Evolutionary conservation across 2,329 filamentous ascomycete species (phyloP).

Genomic region (Beauveria bassiana): DNA sequence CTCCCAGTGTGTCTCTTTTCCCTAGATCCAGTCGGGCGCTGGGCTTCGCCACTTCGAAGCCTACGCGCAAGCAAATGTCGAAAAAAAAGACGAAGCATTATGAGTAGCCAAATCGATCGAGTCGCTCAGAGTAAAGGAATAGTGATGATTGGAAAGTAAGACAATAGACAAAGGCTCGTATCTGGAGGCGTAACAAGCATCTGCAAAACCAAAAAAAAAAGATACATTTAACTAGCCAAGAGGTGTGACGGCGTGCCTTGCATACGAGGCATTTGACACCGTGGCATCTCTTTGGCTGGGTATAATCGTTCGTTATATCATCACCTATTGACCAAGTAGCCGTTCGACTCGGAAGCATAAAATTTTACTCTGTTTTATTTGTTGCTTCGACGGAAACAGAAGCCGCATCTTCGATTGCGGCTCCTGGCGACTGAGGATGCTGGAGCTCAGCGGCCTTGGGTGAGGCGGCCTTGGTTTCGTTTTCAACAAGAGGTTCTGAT

Average conservation of each 20-base stretch:
- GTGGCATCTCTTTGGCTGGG: not conserved
- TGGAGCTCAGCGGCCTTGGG: not conserved
- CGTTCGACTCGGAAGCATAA: not conserved
- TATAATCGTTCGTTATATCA: conserved; percentile 10
- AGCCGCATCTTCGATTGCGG: not conserved
- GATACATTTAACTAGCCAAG: conserved; percentile 5
- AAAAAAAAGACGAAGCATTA: not conserved
- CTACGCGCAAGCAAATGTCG: not conserved
- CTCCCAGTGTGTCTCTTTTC: not conserved
- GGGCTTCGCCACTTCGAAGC: not conserved
- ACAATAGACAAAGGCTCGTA: not conserved
- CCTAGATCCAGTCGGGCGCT: too few species aligned
- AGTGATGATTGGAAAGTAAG: not conserved
- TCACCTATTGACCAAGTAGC: not conserved
- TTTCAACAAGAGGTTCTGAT: not conserved
- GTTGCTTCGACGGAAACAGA: not conserved
- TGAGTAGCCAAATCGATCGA: not conserved
- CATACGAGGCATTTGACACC: not conserved
- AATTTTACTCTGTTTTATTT: not conserved
- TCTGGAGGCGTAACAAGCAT: not conserved
- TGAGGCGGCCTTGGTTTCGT: not conserved
- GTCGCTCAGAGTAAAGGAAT: not conserved
- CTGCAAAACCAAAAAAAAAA: not conserved
- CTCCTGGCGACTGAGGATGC: not conserved
- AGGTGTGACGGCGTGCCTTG: not conserved